Evolutionary conservation across 2,329 filamentous ascomycete species (phyloP), one percentile per base, ranked within the genome.

Genomic region (Pseudopyrenochaeta lycopersici): DNA sequence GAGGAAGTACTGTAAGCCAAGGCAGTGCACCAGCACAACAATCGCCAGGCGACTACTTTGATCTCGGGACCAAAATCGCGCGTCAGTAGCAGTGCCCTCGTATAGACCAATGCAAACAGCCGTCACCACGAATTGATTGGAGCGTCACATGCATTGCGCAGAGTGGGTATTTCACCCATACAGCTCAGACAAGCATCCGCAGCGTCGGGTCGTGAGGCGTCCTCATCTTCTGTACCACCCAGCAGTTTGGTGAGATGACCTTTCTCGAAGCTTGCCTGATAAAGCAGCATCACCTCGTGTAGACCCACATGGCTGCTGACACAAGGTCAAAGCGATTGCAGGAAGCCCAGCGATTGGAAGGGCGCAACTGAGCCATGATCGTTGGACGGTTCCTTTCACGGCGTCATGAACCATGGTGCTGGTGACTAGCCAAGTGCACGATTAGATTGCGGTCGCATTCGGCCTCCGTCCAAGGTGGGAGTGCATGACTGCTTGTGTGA

Each of bases 11-110:
- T 15, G 38, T 50, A 36, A 58, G 64, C 46, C 56, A 49, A 30
- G 59, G 59, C 14, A 59, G 54, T 45, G 52, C 46, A 27, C 46
- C 47, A 39, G 47, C 46, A 29, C 48, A 31, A 18, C 52, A 56
- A 39, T 39, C 46, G 36, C 36, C 58, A 21, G 50, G 50, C 6
- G 66, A 68, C 44, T 67, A 68, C 27, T 68, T 68, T 43, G 66
- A 61, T 20, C 52, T 66, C 21, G 65, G 64, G 9, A 40, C 60
- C 44, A 43, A 43, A 20, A 46, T 42, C 12, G 27, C 42, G 32
- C 32, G 36, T 33, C 31, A 55, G 45, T 56, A 45, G 31, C 17
- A 46, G 21, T 35, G 20, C 30, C 18, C 15, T 43, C 7, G 27
- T 29, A 12, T 29, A 42, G 17, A 27, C 15, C 3, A 30, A 29